These are phyloP conservation scores for Suillus americanus DNA, from an alignment of 768 basidiomycete species.

Conservation along the genomic window DNA sequence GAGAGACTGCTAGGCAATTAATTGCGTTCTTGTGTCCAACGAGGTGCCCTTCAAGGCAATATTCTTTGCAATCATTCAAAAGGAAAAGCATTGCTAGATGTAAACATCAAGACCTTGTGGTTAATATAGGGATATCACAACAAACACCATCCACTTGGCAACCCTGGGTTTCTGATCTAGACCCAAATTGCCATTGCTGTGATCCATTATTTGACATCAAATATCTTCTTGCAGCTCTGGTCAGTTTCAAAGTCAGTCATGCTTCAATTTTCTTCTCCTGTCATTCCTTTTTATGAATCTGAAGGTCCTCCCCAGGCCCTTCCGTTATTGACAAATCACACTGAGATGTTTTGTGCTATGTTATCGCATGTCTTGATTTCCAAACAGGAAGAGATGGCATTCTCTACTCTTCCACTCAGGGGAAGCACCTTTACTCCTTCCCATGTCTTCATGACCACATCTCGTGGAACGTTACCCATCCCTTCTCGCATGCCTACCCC, in stretches of 20 bases:
- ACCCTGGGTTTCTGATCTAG: neutral
- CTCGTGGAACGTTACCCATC: neutral
- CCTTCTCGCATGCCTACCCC: neutral
- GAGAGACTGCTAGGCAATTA: conserved; percentile 17
- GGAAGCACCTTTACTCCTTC: neutral
- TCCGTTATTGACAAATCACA: neutral
- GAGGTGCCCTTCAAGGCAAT: neutral
- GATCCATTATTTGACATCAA: neutral
- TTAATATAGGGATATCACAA: too few species aligned
- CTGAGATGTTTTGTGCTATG: neutral
- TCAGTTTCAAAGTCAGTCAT: neutral
- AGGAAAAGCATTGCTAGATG: neutral
- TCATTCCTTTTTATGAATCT: neutral
- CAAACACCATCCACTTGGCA: neutral
- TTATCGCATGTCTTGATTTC: neutral
- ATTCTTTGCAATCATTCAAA: neutral
- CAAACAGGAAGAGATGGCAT: neutral
- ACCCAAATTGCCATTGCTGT: too few species aligned
- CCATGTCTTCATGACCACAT: neutral
- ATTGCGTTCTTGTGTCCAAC: conserved; percentile 16
- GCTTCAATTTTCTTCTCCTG: neutral
- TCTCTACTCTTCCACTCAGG: neutral
- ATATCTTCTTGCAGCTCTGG: too few species aligned
- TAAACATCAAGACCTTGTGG: neutral
- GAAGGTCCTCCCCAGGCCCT: neutral